phyloP scores from a whole-genome alignment of 73 alveolate species.

The Paramecium biaurelia region DNA sequence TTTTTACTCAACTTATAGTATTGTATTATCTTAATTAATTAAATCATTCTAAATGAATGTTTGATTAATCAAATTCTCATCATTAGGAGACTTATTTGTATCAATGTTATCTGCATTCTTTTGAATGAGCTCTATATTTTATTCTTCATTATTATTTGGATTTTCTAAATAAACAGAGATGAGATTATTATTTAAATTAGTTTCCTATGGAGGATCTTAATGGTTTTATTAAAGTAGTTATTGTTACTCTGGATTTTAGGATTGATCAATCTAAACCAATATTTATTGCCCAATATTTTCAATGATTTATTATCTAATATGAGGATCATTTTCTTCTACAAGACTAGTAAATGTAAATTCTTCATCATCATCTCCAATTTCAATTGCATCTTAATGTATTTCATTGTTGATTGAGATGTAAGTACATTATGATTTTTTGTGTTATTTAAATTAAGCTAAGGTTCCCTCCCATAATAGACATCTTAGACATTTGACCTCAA shows the following conservation, averaged over 20 bases:
- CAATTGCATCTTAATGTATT: background rate
- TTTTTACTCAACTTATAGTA: background rate
- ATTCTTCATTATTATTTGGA: background rate
- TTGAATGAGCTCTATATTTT: background rate
- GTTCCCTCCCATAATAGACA: background rate
- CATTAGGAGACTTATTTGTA: background rate
- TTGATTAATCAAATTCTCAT: background rate
- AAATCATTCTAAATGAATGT: background rate
- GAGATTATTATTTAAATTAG: background rate
- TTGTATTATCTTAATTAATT: background rate
- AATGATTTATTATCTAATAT: background rate
- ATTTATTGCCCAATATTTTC: background rate
- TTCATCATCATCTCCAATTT: slow-evolving; percentile 1
- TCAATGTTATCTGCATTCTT: background rate
- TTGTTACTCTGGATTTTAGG: background rate
- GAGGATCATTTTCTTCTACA: background rate
- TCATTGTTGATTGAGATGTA: background rate
- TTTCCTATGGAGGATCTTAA: background rate
- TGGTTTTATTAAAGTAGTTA: background rate
- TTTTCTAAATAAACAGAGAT: background rate
- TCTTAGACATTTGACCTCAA: background rate
- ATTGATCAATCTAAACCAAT: background rate
- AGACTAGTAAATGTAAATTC: background rate
- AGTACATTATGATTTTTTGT: background rate
- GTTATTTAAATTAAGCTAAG: background rate